Conservation (phyloP, 306 rosid genomes). For the Pachyrhizus erosus region DNA sequence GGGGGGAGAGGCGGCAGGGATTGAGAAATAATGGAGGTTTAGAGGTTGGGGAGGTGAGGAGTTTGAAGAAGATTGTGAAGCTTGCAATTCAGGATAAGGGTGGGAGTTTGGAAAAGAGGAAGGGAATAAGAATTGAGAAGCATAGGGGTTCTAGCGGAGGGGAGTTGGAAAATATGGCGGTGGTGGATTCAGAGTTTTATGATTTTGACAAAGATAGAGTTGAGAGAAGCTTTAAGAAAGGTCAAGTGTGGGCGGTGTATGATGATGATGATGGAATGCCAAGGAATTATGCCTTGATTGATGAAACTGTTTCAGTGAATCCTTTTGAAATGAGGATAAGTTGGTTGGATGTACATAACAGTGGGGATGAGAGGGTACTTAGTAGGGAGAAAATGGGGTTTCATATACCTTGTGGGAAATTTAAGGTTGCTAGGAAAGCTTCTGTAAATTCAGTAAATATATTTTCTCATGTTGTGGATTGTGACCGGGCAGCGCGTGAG, state of each 20-base stretch:
- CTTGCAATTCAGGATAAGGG: slow-evolving; percentile 36
- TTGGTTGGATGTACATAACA: slow-evolving; percentile 79
- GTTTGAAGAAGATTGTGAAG: slow-evolving; percentile 42
- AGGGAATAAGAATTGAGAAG: slow-evolving; percentile 34
- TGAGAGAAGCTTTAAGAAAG: slow-evolving; percentile 82
- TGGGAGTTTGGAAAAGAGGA: slow-evolving; percentile 34
- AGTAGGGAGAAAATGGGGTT: slow-evolving; percentile 63
- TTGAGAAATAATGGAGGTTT: slow-evolving; percentile 40
- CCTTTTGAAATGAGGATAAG: slow-evolving; percentile 82
- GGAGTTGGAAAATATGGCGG: slow-evolving; percentile 57
- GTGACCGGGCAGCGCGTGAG: slow-evolving; percentile 72
- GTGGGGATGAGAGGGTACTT: slow-evolving; percentile 56
- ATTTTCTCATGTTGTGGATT: slow-evolving; percentile 81
- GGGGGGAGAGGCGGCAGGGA: slow-evolving; percentile 15
- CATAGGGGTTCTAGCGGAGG: slow-evolving; percentile 31
- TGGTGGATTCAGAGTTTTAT: slow-evolving; percentile 83
- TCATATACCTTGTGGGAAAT: slow-evolving; percentile 80
- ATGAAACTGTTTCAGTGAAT: slow-evolving; percentile 62
- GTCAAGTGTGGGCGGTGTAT: slow-evolving; percentile 92
- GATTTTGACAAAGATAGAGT: slow-evolving; percentile 82
- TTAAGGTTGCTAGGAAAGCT: slow-evolving; percentile 64
- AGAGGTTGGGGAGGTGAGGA: slow-evolving; percentile 17
- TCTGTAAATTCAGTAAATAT: slow-evolving; percentile 62
- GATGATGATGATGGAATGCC: slow-evolving; percentile 94
- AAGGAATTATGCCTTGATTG: slow-evolving; percentile 76